phyloP scores from a whole-genome alignment of 2,329 filamentous ascomycete species.

The Chaetomium sp. region DNA sequence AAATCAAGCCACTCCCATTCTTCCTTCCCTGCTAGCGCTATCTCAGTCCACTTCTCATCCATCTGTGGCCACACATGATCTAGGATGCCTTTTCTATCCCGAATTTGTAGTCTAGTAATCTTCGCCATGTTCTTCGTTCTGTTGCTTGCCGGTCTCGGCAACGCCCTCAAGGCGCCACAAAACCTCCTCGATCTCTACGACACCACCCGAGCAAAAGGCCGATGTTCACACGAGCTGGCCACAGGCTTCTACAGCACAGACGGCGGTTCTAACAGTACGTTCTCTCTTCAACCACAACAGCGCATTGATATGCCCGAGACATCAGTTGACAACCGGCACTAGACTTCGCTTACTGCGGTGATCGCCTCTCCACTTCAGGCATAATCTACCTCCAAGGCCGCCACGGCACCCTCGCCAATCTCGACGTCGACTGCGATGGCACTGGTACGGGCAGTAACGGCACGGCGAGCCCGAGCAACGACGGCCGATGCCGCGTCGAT shows the following conservation, averaged over 20 bases:
- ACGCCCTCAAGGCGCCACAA: conserved; percentile 18
- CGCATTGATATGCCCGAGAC: too few species aligned
- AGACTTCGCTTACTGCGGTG: conserved; percentile 38
- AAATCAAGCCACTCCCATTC: too few species aligned
- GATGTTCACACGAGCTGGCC: conserved; percentile 28
- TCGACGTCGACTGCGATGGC: conserved; percentile 56
- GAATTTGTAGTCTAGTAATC: too few species aligned
- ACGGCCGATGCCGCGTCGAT: conserved; percentile 35
- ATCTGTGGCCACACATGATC: too few species aligned
- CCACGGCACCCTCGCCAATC: conserved; percentile 37
- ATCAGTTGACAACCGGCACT: background rate
- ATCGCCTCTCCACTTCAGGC: conserved; percentile 29
- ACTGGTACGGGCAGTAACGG: conserved; percentile 5
- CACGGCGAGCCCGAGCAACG: conserved; percentile 32
- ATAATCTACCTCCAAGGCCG: conserved; percentile 41
- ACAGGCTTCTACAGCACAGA: conserved; percentile 30
- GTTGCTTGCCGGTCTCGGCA: background rate
- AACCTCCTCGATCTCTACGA: conserved; percentile 30
- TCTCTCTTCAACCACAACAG: background rate
- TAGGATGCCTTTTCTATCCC: background rate
- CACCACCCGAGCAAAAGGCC: conserved; percentile 24
- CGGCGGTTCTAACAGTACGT: conserved; percentile 24
- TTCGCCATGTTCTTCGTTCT: background rate
- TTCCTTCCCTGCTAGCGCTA: too few species aligned
- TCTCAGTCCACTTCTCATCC: too few species aligned